These are phyloP conservation scores for Galeopsis tetrahit DNA, from an alignment of 257 asterid species.

Conservation along the genomic window DNA sequence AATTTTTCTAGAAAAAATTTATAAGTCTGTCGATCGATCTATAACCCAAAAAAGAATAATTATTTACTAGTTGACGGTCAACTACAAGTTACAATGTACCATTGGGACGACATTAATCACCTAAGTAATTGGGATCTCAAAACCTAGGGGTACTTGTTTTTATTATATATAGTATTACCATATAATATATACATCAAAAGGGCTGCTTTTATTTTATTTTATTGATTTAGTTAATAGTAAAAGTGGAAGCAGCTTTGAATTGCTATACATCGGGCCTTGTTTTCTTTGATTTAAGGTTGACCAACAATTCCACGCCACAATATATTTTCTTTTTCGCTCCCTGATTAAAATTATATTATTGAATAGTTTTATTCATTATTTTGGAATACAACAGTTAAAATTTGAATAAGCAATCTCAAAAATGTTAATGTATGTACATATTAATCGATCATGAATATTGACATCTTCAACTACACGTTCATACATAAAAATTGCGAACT, in stretches of 20 bases:
- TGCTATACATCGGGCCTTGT: constrained; percentile 18
- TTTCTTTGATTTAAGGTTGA: constrained; percentile 24
- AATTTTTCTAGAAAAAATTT: too few species aligned
- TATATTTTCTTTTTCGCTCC: neutral
- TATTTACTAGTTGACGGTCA: too few species aligned
- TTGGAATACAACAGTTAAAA: too few species aligned
- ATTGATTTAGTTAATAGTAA: neutral
- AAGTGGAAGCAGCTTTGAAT: constrained; percentile 20
- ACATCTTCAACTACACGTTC: neutral
- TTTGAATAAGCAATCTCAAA: neutral
- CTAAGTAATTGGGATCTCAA: neutral
- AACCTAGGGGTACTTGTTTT: neutral
- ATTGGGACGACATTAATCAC: neutral
- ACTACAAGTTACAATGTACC: too few species aligned
- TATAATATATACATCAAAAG: neutral
- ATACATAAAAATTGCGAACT: neutral
- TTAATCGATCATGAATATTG: neutral
- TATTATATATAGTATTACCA: too few species aligned
- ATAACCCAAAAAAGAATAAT: too few species aligned
- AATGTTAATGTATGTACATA: too few species aligned
- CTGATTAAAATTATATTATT: neutral
- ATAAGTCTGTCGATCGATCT: too few species aligned
- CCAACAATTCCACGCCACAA: constrained; percentile 5
- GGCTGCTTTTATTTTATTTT: neutral
- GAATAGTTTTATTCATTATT: too few species aligned